Evolutionary conservation across 768 basidiomycete genomes (phyloP).

Genomic region (Porphyrellus cyaneotinctus): DNA sequence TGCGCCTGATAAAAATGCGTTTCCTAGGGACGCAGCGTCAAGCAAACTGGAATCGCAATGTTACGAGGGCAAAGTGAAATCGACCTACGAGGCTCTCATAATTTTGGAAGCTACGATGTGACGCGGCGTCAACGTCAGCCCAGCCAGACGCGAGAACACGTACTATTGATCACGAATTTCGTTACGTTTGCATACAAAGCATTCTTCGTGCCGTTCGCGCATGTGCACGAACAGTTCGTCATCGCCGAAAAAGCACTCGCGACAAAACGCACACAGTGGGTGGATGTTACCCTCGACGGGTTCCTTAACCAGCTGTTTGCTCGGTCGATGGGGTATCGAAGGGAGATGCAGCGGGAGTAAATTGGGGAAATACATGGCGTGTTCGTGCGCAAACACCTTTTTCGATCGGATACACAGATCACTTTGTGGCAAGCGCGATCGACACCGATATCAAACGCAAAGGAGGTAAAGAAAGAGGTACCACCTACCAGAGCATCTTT

Average conservation of each 20-base stretch:
- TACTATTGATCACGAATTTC: constrained; percentile 84
- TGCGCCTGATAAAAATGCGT: constrained; percentile 73
- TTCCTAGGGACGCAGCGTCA: constrained; percentile 44
- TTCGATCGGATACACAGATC: constrained; percentile 86
- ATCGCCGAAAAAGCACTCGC: constrained; percentile 88
- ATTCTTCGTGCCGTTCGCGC: constrained; percentile 92
- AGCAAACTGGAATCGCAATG: neutral
- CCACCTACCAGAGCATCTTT: constrained; percentile 68
- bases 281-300: constrained; percentile 69
- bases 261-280: constrained; percentile 83
- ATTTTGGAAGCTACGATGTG: constrained; percentile 59
- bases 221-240: constrained; percentile 94
- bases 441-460: neutral
- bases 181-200: constrained; percentile 87
- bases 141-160: constrained; percentile 32
- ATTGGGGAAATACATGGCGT: constrained; percentile 70
- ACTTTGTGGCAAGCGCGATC: constrained; percentile 34
- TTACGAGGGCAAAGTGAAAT: neutral
- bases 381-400: constrained; percentile 96
- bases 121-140: neutral
- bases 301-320: constrained; percentile 45
- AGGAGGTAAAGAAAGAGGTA: too few relatives aligned
- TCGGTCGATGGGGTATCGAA: constrained; percentile 47
- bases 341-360: constrained; percentile 73
- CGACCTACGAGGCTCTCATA: constrained; percentile 69